A percentile compares a stretch with the other conserved stretches of the same genome.
Conservation (phyloP, 1,284 basidiomycete species). For the Leucoagaricus sp. region DNA sequence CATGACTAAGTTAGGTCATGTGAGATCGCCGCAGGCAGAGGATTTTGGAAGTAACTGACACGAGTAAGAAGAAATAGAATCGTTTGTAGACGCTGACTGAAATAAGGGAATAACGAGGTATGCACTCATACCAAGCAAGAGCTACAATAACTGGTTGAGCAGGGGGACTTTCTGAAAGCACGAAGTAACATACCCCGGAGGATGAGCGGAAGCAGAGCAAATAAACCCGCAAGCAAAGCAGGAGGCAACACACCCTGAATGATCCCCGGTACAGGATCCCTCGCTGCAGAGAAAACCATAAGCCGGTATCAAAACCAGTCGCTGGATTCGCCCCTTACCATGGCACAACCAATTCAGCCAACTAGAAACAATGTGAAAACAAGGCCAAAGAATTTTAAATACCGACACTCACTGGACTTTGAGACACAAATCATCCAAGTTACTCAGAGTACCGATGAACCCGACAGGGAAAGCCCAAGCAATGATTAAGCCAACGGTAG, state of each 20-base stretch:
- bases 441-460: conserved; percentile 51
- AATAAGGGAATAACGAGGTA: conserved; percentile 70
- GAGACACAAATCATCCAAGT: conserved; percentile 43
- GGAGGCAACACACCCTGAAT: conserved; percentile 74
- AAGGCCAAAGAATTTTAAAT: no score
- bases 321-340: conserved; percentile 24
- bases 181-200: conserved; percentile 47
- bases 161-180: neutral
- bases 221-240: conserved; percentile 65
- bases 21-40: neutral
- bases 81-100: conserved; percentile 77
- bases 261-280: conserved; percentile 60
- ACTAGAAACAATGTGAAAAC: conserved; percentile 21
- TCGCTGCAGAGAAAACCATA: conserved; percentile 38
- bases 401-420: conserved; percentile 44
- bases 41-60: conserved; percentile 43
- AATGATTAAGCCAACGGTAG: conserved; percentile 59
- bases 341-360: conserved; percentile 69
- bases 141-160: conserved; percentile 33
- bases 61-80: conserved; percentile 75
- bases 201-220: conserved; percentile 70
- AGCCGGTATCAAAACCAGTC: no score
- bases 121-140: conserved; percentile 71
- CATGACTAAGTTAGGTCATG: conserved; percentile 35
- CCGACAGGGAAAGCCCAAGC: conserved; percentile 67